Evolutionary conservation across 768 basidiomycete genomes (phyloP), one percentile per base, ranked within the genome.

Genomic region (Crucibulum laeve): DNA sequence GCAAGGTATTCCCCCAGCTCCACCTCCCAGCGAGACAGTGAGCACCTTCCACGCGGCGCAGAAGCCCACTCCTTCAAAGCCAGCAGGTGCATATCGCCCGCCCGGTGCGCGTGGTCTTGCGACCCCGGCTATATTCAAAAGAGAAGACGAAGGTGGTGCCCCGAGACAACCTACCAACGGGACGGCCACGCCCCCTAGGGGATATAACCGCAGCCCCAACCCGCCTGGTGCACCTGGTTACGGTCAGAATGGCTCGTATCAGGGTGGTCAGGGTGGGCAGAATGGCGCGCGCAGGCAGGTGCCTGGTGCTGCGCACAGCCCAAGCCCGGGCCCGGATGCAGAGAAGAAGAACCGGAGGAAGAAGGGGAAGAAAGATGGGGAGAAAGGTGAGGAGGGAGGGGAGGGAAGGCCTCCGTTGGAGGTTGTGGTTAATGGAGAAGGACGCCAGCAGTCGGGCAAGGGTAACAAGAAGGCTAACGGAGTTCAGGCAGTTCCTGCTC

Each of bases 21-120:
- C 92, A 0, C 61, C 72, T 0, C 82, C 89, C 0, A 74, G 73
- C 36, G 62, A 73, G 37, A 82, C 77, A 44, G 84, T 87, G 4
- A 62, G 63, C 46, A 61, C 63, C 21, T 65, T 71, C 15, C 72
- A 67, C 1, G 70, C 73, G 2, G 60, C 68, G 24, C 71, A 75
- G 24, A 88, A 83, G 55, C 69, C 84, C 0, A 63, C 69, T 0
- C 63, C 76, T 3, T 48, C 77, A 10, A 91, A 85, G 53, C 77
- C 89, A 1, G 81, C 85, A 0, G 94, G 91, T 14, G 90, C 94
- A 0, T 97, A 98, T 62, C 76, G 94, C 0, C 95, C 95, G 0
- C 95, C 93, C 8, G 93, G 93, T 8, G 92, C 93, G 1, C 77
- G 95, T 4, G 95, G 95, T 0, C 74, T 88, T 1, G 80, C 87